Evolutionary conservation across 2,329 filamentous ascomycete species (phyloP).

Genomic region (Fusarium drepaniforme): DNA sequence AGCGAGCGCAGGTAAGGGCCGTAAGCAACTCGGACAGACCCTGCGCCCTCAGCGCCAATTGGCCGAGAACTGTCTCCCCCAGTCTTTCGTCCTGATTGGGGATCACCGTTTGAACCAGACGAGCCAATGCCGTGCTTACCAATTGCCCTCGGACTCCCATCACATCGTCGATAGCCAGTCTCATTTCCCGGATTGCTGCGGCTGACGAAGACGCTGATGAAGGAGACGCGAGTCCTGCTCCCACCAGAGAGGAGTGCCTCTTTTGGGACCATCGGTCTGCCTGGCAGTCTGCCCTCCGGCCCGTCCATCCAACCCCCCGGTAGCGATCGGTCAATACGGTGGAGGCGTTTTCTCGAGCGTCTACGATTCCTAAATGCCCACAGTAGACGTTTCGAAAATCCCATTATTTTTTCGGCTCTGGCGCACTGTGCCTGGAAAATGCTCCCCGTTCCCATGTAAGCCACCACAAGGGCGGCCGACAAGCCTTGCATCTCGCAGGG

Average conservation of each 20-base stretch:
- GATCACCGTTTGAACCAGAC: conserved; percentile 16
- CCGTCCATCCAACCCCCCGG: conserved; percentile 18
- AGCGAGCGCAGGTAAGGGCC: conserved; percentile 14
- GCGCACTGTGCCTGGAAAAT: conserved; percentile 36
- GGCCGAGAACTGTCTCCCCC: conserved; percentile 20
- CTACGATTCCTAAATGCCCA: conserved; percentile 21
- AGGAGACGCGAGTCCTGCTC: conserved; percentile 24
- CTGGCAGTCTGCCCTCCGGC: conserved; percentile 37
- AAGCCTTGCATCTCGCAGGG: conserved; percentile 26
- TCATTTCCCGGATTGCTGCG: conserved; percentile 19
- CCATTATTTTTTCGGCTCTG: conserved; percentile 7
- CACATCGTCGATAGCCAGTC: conserved; percentile 29
- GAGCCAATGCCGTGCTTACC: conserved; percentile 36
- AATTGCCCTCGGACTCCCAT: conserved; percentile 22
- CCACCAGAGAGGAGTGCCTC: conserved; percentile 12
- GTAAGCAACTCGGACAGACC: conserved; percentile 33
- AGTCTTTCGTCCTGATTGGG: conserved; percentile 26
- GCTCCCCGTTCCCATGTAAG: conserved; percentile 23
- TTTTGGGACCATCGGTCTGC: conserved; percentile 24
- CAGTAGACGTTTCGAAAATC: conserved; percentile 13
- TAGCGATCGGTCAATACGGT: conserved; percentile 26
- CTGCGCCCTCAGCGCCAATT: conserved; percentile 30
- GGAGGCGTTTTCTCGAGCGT: conserved; percentile 15
- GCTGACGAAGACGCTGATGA: conserved; percentile 38
- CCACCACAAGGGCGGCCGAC: conserved; percentile 12